Base-by-base conservation (phyloP, 352 stramenopile genomes). In the Phytopythium kandeliae region DNA sequence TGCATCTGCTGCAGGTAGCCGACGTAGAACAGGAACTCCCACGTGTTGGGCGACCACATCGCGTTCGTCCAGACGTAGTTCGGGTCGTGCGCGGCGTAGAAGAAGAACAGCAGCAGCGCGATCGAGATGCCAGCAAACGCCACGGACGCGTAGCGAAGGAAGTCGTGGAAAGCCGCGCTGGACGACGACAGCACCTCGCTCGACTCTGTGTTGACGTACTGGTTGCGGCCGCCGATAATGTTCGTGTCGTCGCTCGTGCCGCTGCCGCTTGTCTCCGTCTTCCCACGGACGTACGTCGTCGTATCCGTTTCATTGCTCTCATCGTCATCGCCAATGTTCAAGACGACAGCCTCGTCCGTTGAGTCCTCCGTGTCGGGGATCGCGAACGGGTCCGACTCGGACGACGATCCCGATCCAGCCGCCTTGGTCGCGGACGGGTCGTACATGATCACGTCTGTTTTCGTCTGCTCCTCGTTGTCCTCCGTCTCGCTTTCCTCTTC, bases 1-100 rank as follows among this genome's bases (percentile, higher is more conserved):
- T 69, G 59, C 65, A 91, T 80, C 30, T 86, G 74, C 63, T 91
- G 79, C 50, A 91, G 55, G 57, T 84, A 85, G n/a, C 57, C 69
- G 16, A 78, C 65, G 58, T 85, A 87, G 16, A 81, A 63, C 25
- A 82, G 57, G 47, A 86, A 80, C 56, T 90, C 79, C 79, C 79
- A 90, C 16, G 77, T 79, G 54, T 91, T 91, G 2, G 79, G 79
- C 35, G 74, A 79, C 76, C 73, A 87, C 19, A 65, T 40, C 7
- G 70, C 30, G 25, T 65, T 83, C 11, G 63, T 63, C 65, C 60
- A 83, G 28, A 71, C 54, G 16, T 72, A 48, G 33, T 69, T 61
- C 5, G 60, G 48, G 44, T 89, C 75, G 24, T 84, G 57, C 12
- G 75, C 74, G 9, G 85, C 66, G 44, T 76, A 80, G 51, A 86